phyloP scores from a whole-genome alignment of 2,329 filamentous ascomycete species.

The Talaromyces sp. region DNA sequence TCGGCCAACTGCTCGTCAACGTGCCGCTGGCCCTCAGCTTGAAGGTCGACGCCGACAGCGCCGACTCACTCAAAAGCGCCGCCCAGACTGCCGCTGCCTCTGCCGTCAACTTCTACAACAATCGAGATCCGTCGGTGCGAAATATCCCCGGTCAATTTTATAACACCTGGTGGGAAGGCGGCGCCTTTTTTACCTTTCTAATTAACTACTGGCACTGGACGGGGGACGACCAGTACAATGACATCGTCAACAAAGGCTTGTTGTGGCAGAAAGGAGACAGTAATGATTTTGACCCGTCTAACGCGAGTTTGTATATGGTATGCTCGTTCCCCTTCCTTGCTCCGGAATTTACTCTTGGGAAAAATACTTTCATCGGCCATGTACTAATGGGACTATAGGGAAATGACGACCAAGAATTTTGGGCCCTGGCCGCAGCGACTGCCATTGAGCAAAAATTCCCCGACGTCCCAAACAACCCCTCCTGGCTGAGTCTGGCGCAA shows the following conservation, averaged over 20 bases:
- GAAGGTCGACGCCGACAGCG: constrained; percentile 19
- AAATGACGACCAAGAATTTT: constrained; percentile 63
- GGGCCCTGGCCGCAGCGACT: constrained; percentile 73
- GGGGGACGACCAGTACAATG: constrained; percentile 65
- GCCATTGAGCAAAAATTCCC: constrained; percentile 72
- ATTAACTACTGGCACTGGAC: constrained; percentile 82
- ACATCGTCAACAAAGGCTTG: constrained; percentile 61
- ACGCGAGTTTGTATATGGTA: constrained; percentile 21
- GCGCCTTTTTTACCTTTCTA: constrained; percentile 61
- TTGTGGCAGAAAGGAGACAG: constrained; percentile 67
- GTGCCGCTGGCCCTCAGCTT: constrained; percentile 10
- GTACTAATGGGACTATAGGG: constrained; percentile 13
- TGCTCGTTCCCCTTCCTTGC: constrained; percentile 13
- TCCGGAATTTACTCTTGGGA: background rate
- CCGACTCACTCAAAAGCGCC: constrained; percentile 30
- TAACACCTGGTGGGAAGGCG: constrained; percentile 61
- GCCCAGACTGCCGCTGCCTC: constrained; percentile 34
- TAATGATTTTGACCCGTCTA: constrained; percentile 68
- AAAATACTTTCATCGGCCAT: background rate
- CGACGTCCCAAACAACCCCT: constrained; percentile 54
- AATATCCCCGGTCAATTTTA: constrained; percentile 45
- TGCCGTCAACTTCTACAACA: constrained; percentile 37
- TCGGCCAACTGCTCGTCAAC: constrained; percentile 4
- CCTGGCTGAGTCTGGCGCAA: constrained; percentile 73
- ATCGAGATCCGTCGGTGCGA: constrained; percentile 30